A percentile compares a stretch with the other conserved stretches of the same genome.
Evolutionary conservation across 805 yeast genomes (phyloP).

Genomic region (Cyberlindnera petersonii): DNA sequence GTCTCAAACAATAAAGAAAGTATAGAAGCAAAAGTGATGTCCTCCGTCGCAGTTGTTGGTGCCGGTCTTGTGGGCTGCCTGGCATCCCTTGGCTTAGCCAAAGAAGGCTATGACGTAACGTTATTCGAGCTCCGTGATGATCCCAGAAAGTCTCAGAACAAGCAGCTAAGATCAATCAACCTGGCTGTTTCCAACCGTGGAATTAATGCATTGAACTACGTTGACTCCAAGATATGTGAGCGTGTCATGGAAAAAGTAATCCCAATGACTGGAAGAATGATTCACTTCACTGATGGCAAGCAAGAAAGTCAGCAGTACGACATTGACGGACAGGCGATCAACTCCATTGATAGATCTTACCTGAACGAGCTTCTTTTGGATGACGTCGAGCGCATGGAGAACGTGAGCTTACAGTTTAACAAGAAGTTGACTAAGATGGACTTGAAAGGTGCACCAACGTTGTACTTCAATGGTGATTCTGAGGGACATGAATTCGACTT

Average conservation of each 20-base stretch:
- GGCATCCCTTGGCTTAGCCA: constrained; percentile 74
- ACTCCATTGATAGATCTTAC: constrained; percentile 74
- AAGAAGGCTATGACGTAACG: constrained; percentile 67
- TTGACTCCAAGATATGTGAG: constrained; percentile 56
- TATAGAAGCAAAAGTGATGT: neutral
- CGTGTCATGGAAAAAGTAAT: constrained; percentile 57
- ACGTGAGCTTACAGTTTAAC: constrained; percentile 47
- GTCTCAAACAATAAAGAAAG: neutral
- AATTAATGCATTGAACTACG: constrained; percentile 58
- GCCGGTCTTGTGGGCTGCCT: constrained; percentile 90
- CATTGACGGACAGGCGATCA: constrained; percentile 65
- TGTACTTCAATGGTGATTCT: constrained; percentile 20
- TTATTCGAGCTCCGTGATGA: constrained; percentile 70
- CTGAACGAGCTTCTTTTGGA: constrained; percentile 63
- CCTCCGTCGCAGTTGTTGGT: constrained; percentile 62
- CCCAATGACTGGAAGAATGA: constrained; percentile 90
- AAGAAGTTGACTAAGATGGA: constrained; percentile 50
- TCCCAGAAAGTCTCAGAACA: constrained; percentile 43
- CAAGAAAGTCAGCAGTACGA: constrained; percentile 75
- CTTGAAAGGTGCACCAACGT: constrained; percentile 27
- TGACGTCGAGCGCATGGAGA: constrained; percentile 49
- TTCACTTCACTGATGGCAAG: constrained; percentile 63
- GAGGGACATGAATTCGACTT: constrained; percentile 42
- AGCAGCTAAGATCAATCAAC: constrained; percentile 66
- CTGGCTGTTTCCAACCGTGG: constrained; percentile 88